Percentiles rank a stretch among this genome's conserved stretches.
phyloP scores from a whole-genome alignment of 352 stramenopile genomes.

The Globisporangium emineosum region DNA sequence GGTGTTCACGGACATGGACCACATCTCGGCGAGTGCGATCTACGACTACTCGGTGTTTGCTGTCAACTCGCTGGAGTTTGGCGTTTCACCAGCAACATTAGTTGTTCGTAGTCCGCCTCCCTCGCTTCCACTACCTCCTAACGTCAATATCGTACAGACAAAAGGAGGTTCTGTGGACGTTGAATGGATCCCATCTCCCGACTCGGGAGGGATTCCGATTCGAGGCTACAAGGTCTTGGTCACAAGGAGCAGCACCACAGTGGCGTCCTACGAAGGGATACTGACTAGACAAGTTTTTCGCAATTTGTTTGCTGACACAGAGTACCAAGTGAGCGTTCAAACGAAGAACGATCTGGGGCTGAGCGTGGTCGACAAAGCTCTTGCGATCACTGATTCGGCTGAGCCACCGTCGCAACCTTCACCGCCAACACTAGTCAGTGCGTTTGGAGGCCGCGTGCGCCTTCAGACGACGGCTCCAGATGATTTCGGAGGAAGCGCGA shows the following conservation, averaged over 20 bases:
- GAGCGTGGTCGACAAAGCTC: constrained; percentile 10
- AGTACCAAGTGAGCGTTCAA: constrained; percentile 28
- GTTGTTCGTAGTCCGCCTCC: constrained; percentile 17
- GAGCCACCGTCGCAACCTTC: constrained; percentile 24
- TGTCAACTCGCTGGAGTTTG: constrained; percentile 22
- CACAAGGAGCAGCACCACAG: constrained; percentile 4
- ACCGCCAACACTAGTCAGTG: constrained; percentile 17
- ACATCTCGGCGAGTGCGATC: constrained; percentile 20
- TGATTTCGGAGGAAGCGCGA: constrained; percentile 34
- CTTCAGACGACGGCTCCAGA: constrained; percentile 28
- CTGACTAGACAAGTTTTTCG: constrained; percentile 16
- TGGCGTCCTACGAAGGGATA: constrained; percentile 22
- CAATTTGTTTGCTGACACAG: constrained; percentile 30
- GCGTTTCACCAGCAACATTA: constrained; percentile 13
- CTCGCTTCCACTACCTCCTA: constrained; percentile 21
- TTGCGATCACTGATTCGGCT: constrained; percentile 23
- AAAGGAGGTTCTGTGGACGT: constrained; percentile 28
- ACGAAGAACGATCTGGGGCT: constrained; percentile 28
- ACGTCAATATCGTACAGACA: constrained; percentile 17
- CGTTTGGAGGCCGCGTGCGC: constrained; percentile 31
- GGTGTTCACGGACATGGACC: constrained; percentile 29
- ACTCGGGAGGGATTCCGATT: constrained; percentile 33
- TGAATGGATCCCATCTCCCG: constrained; percentile 19
- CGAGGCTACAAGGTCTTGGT: constrained; percentile 22
- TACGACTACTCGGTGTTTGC: constrained; percentile 47